Percentiles rank a stretch among this genome's conserved stretches.
Evolutionary conservation across 1,139 yeast genomes (phyloP).

Genomic region (Pichia sp.): DNA sequence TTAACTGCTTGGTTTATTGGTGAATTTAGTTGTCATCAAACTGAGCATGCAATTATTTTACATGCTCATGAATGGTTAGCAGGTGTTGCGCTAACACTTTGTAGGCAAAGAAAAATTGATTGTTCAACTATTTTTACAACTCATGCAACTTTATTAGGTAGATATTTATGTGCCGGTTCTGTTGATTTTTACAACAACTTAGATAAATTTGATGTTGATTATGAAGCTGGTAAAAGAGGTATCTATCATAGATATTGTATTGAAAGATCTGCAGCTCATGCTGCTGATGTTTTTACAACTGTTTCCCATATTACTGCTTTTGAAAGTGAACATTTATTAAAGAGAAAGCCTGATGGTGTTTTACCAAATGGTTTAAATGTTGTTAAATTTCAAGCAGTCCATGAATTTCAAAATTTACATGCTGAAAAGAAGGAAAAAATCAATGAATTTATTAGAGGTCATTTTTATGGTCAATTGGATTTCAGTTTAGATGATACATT

Average conservation of each 20-base stretch:
- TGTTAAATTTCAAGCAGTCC: conserved; percentile 93
- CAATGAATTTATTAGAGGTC: conserved; percentile 92
- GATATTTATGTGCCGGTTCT: conserved; percentile 93
- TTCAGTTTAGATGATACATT: conserved; percentile 90
- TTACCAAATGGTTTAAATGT: conserved; percentile 95
- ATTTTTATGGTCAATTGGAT: conserved; percentile 93
- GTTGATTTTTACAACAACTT: conserved; percentile 93
- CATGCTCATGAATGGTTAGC: conserved; percentile 99
- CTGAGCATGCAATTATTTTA: conserved; percentile 73
- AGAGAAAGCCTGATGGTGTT: conserved; percentile 96
- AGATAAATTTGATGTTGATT: conserved; percentile 88
- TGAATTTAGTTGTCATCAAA: conserved; percentile 77
- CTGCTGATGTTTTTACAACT: conserved; percentile 95
- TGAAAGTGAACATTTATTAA: conserved; percentile 87
- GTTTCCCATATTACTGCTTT: conserved; percentile 95
- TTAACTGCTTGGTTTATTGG: conserved; percentile 97
- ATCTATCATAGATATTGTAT: conserved; percentile 95
- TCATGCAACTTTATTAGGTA: conserved; percentile 91
- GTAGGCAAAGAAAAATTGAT: conserved; percentile 86
- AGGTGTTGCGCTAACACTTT: conserved; percentile 89
- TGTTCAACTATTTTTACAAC: conserved; percentile 95
- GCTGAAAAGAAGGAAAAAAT: conserved; percentile 87
- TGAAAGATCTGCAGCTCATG: conserved; percentile 93
- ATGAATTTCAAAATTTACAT: conserved; percentile 95
- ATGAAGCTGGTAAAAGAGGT: conserved; percentile 97